Evolutionary conservation across 352 stramenopile genomes (phyloP).

Genomic region (Globisporangium abappressorium): DNA sequence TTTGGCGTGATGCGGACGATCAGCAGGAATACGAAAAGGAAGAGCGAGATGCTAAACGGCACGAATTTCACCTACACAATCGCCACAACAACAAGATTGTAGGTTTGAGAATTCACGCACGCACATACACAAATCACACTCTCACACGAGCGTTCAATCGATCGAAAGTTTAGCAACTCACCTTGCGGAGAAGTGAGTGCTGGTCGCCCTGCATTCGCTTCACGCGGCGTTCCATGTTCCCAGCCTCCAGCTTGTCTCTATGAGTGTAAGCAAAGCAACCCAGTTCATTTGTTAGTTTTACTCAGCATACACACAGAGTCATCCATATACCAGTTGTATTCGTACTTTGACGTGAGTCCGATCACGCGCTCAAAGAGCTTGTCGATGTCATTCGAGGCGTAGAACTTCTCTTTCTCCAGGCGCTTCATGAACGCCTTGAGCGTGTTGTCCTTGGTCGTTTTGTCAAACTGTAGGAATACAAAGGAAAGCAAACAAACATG

Average conservation of each 20-base stretch:
- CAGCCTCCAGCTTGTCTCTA: conserved; percentile 82
- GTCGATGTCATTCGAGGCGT: conserved; percentile 76
- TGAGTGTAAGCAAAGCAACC: conserved; percentile 6
- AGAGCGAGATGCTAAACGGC: conserved; percentile 65
- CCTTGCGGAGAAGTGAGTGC: conserved; percentile 79
- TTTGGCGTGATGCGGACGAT: conserved; percentile 73
- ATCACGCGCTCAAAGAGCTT: conserved; percentile 77
- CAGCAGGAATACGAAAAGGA: conserved; percentile 73
- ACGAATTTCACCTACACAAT: conserved; percentile 70
- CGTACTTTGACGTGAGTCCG: conserved; percentile 74
- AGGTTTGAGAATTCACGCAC: not conserved
- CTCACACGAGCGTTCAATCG: not conserved
- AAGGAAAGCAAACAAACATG: not conserved
- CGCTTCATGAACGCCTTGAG: conserved; percentile 81
- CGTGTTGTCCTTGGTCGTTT: conserved; percentile 71
- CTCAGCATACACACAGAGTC: not conserved
- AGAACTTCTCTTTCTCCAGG: conserved; percentile 75
- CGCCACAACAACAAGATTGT: not conserved
- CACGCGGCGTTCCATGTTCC: conserved; percentile 85
- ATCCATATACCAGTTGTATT: not conserved
- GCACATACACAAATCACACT: not conserved
- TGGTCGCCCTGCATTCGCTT: conserved; percentile 82
- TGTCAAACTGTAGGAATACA: conserved; percentile 76
- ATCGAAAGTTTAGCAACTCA: conserved; percentile 19
- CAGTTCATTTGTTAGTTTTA: not conserved